phyloP scores from a whole-genome alignment of 75 land plant genomes.

The Azolla pinnata region DNA sequence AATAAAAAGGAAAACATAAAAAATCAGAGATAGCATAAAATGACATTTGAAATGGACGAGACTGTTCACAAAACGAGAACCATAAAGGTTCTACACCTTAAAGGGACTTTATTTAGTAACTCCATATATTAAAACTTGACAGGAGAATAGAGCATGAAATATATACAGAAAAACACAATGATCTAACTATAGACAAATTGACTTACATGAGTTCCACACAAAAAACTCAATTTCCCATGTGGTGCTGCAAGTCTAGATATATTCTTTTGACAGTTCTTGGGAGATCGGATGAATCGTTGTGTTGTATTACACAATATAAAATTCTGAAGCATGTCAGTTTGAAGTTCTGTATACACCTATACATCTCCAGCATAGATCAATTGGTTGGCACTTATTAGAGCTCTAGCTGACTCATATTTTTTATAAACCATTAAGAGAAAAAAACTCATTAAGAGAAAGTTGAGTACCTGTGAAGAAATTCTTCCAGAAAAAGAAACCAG shows the following conservation, averaged over 20 bases:
- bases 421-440: too few relatives aligned
- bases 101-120: too few relatives aligned
- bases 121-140: too few relatives aligned
- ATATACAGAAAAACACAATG: neutral
- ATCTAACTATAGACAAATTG: neutral
- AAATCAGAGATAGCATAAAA: too few relatives aligned
- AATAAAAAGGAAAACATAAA: too few relatives aligned
- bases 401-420: too few relatives aligned
- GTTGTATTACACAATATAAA: conserved; percentile 95
- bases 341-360: conserved; percentile 83
- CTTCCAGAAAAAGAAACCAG: conserved; percentile 90
- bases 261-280: conserved; percentile 48
- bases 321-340: conserved; percentile 84
- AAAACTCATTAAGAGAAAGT: neutral
- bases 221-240: conserved; percentile 61
- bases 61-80: too few relatives aligned
- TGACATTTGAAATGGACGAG: too few relatives aligned
- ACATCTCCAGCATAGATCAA: neutral
- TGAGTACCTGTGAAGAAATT: conserved; percentile 76
- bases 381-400: neutral
- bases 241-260: conserved; percentile 60
- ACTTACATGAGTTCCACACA: conserved; percentile 81
- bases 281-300: conserved; percentile 69
- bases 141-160: too few relatives aligned
- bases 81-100: too few relatives aligned